A percentile compares a stretch with the other conserved stretches of the same genome.
phyloP scores from a whole-genome alignment of 2,329 filamentous ascomycete genomes.

The Nothophaeocryptopus gaeumannii region DNA sequence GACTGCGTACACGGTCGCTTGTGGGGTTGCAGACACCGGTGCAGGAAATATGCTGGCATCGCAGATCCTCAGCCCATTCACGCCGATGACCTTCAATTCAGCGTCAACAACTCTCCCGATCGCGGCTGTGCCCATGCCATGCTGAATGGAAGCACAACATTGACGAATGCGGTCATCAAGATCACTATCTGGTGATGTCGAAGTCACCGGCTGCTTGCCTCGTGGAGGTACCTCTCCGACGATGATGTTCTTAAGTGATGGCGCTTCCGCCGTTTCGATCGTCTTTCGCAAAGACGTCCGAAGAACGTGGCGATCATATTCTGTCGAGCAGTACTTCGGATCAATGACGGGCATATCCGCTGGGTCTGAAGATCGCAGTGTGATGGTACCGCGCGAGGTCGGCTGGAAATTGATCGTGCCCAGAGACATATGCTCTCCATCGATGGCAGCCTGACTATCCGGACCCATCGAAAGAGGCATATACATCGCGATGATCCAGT shows the following conservation, averaged over 20 bases:
- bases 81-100: constrained; percentile 26
- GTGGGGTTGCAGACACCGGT: constrained; percentile 4
- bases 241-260: no score
- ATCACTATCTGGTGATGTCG: no score
- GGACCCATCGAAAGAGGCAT: background rate
- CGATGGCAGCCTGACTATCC: background rate
- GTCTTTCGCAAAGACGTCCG: no score
- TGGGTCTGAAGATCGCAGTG: constrained; percentile 59
- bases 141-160: constrained; percentile 14
- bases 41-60: constrained; percentile 30
- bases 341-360: constrained; percentile 59
- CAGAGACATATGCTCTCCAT: constrained; percentile 24
- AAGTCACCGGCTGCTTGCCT: no score
- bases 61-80: constrained; percentile 28
- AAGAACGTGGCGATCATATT: background rate
- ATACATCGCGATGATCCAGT: background rate
- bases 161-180: no score
- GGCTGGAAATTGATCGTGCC: no score
- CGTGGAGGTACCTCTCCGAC: no score
- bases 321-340: constrained; percentile 47
- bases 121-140: constrained; percentile 22
- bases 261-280: no score
- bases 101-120: constrained; percentile 30
- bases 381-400: constrained; percentile 53
- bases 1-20: no score